These are phyloP conservation scores for Sporothrix sp. DNA, from an alignment of 2,329 filamentous ascomycete species.

Conservation along the genomic window DNA sequence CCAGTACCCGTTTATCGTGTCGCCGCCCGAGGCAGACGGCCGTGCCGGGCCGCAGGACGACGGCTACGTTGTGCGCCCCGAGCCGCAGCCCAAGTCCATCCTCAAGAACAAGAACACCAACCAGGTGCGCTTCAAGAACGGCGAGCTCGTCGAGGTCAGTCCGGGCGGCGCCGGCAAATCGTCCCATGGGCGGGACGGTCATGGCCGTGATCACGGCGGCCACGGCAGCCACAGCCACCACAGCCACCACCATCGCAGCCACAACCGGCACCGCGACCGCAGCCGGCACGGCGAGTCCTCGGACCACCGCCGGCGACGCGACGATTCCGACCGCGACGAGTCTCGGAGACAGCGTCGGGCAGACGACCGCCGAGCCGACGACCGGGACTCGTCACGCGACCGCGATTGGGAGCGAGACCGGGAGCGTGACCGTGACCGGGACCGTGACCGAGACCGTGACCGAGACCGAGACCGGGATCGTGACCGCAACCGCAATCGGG, in stretches of 20 bases:
- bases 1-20: conserved; percentile 32
- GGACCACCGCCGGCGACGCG: conserved; percentile 18
- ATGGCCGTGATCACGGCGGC: not conserved
- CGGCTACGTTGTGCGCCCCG: conserved; percentile 22
- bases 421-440: conserved; percentile 22
- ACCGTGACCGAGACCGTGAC: conserved; percentile 17
- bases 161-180: conserved; percentile 24
- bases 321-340: conserved; percentile 24
- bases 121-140: conserved; percentile 43
- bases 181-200: conserved; percentile 1
- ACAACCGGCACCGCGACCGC: conserved; percentile 18
- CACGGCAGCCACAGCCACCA: not conserved
- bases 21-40: conserved; percentile 18
- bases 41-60: conserved; percentile 19
- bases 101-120: conserved; percentile 52
- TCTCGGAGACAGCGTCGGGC: conserved; percentile 34
- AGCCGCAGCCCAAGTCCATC: conserved; percentile 45
- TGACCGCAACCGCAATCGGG: conserved; percentile 27
- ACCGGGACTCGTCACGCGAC: conserved; percentile 26
- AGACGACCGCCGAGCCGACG: conserved; percentile 25
- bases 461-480: conserved; percentile 19
- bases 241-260: conserved; percentile 20
- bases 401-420: conserved; percentile 22
- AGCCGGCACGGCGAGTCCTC: conserved; percentile 25
- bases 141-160: conserved; percentile 35